Conservation (phyloP, 176 grass and related monocot genomes). For the Triticum turgidum region DNA sequence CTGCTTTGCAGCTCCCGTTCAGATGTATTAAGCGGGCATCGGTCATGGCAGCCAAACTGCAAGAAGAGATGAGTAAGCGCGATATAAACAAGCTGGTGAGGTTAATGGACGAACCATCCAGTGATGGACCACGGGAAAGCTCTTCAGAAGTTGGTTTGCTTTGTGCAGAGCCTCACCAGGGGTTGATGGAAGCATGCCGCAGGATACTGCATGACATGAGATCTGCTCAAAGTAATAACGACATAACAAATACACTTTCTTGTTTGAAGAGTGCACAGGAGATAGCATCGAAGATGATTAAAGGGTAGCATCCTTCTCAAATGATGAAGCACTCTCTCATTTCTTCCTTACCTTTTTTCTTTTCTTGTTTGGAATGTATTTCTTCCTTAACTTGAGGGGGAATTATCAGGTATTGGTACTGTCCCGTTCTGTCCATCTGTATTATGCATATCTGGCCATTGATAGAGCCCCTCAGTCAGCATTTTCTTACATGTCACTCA, state of each 20-base stretch:
- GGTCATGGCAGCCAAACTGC: slow-evolving; percentile 73
- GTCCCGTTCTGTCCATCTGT: neutral
- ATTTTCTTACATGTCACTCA: neutral
- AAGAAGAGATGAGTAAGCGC: slow-evolving; percentile 50
- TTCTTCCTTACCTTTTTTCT: no score
- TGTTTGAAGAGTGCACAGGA: slow-evolving; percentile 56
- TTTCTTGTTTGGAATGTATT: neutral
- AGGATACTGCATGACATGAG: slow-evolving; percentile 39
- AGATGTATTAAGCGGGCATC: slow-evolving; percentile 68
- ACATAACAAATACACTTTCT: slow-evolving; percentile 3
- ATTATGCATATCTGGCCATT: neutral
- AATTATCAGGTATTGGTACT: neutral
- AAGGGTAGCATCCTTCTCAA: slow-evolving; percentile 6
- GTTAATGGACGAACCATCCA: neutral
- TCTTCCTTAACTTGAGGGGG: no score
- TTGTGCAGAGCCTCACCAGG: slow-evolving; percentile 20
- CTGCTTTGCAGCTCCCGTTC: slow-evolving; percentile 67
- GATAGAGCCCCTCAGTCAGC: neutral
- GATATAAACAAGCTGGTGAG: slow-evolving; percentile 32
- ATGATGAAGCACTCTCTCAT: neutral
- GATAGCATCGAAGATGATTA: slow-evolving; percentile 41
- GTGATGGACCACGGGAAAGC: slow-evolving; percentile 8
- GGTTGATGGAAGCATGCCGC: slow-evolving; percentile 44
- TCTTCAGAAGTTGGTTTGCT: neutral
- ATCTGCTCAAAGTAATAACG: slow-evolving; percentile 28